Evolutionary conservation across 2,329 filamentous ascomycete species (phyloP).

Genomic region (Plenodomus tracheiphilus): DNA sequence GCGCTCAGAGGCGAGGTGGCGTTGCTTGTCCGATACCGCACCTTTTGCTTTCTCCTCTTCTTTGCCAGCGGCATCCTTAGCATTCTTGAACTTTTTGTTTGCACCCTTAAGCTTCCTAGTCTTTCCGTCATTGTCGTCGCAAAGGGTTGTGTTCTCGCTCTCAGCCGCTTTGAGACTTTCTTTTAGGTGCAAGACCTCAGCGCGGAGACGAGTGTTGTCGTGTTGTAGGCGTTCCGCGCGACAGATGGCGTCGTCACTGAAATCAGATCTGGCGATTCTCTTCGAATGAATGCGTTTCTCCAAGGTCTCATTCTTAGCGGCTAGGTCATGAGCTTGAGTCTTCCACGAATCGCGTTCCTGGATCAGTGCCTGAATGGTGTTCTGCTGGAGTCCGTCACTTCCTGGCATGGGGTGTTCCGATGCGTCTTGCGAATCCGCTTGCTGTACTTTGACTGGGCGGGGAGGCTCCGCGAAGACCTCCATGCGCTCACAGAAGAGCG

Average conservation of each 20-base stretch:
- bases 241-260: slow-evolving; percentile 2
- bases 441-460: not conserved
- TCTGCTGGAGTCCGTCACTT: not conserved
- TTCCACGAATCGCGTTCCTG: slow-evolving; percentile 8
- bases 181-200: slow-evolving; percentile 12
- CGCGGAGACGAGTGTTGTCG: slow-evolving; percentile 9
- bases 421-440: not conserved
- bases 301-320: slow-evolving; percentile 3
- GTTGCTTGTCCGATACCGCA: slow-evolving; percentile 16
- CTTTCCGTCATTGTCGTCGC: slow-evolving; percentile 12
- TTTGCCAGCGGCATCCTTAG: slow-evolving; percentile 16
- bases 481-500: slow-evolving; percentile 5
- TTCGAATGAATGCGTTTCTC: slow-evolving; percentile 4
- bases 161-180: slow-evolving; percentile 9
- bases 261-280: not conserved
- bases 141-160: slow-evolving; percentile 7
- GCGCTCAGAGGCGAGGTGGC: slow-evolving; percentile 11
- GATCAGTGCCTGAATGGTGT: slow-evolving; percentile 4
- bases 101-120: slow-evolving; percentile 19
- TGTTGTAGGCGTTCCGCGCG: slow-evolving; percentile 15
- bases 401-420: too few relatives aligned
- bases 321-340: slow-evolving; percentile 2
- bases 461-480: not conserved
- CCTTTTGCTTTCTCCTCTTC: slow-evolving; percentile 21
- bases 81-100: slow-evolving; percentile 19